A percentile compares a stretch with the other conserved stretches of the same genome.
Evolutionary conservation across 2,329 filamentous ascomycete genomes (phyloP).

Genomic region (Diaporthe sp.): DNA sequence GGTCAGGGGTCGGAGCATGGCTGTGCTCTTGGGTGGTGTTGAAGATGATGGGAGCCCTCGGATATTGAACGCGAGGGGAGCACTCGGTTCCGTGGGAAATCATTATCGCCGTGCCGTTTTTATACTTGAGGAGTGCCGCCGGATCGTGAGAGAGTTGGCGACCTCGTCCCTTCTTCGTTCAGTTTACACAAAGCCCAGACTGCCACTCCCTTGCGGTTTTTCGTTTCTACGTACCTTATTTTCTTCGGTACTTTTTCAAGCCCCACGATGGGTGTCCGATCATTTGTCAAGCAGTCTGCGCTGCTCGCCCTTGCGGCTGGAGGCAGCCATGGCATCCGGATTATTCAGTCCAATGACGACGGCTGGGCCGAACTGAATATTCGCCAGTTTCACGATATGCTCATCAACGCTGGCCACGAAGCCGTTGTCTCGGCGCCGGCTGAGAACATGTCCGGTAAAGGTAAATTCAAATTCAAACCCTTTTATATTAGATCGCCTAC

Average conservation of each 20-base stretch:
- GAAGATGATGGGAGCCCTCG: slow-evolving; percentile 23
- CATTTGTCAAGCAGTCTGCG: slow-evolving; percentile 36
- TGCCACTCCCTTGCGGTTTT: background rate
- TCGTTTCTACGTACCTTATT: background rate
- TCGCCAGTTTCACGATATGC: slow-evolving; percentile 69
- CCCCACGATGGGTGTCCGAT: slow-evolving; percentile 38
- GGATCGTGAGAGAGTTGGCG: background rate
- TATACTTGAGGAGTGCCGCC: slow-evolving; percentile 9
- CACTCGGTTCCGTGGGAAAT: background rate
- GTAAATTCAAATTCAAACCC: slow-evolving; percentile 53
- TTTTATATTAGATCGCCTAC: background rate
- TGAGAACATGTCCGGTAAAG: slow-evolving; percentile 74
- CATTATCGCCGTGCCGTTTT: background rate
- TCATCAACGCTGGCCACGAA: slow-evolving; percentile 69
- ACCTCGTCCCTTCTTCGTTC: background rate
- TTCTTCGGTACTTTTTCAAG: background rate
- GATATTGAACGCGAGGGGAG: background rate
- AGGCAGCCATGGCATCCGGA: slow-evolving; percentile 50
- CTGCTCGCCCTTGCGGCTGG: slow-evolving; percentile 31
- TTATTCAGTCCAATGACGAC: slow-evolving; percentile 79
- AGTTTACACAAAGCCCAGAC: background rate
- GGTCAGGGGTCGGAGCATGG: slow-evolving; percentile 28
- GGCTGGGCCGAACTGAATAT: slow-evolving; percentile 81
- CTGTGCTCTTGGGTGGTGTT: background rate
- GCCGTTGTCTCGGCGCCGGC: slow-evolving; percentile 77